Conservation (phyloP, 441 rosid species). For the Brassica hybrid region DNA sequence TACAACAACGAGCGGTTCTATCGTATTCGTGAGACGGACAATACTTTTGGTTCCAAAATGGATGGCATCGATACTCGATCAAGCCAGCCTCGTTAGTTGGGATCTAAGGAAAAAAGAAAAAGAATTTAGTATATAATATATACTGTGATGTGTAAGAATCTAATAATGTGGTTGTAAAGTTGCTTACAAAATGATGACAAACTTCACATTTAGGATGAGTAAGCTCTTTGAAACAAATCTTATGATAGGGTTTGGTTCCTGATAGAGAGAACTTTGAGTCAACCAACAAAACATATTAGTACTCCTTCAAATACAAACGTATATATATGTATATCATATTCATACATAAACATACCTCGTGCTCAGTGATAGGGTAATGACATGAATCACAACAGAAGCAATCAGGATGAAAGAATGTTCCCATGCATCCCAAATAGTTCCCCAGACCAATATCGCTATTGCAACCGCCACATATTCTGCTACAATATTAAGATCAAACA, state of each 20-base stretch:
- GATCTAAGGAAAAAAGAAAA: slow-evolving; percentile 50
- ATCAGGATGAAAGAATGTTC: slow-evolving; percentile 80
- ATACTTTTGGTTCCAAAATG: slow-evolving; percentile 93
- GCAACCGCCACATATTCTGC: slow-evolving; percentile 82
- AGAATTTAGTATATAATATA: background rate
- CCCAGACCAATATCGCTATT: slow-evolving; percentile 63
- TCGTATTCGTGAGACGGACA: slow-evolving; percentile 95
- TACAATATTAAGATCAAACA: slow-evolving; percentile 2
- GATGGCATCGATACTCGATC: slow-evolving; percentile 94
- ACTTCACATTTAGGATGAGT: slow-evolving; percentile 96
- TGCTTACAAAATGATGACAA: slow-evolving; percentile 86
- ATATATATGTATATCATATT: background rate
- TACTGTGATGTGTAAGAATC: background rate
- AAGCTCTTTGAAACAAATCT: slow-evolving; percentile 84
- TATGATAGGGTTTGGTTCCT: slow-evolving; percentile 79
- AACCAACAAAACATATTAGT: slow-evolving; percentile 49
- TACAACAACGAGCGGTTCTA: slow-evolving; percentile 83
- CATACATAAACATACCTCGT: slow-evolving; percentile 50
- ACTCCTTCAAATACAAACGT: slow-evolving; percentile 16
- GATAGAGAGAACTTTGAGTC: slow-evolving; percentile 78
- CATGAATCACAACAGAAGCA: slow-evolving; percentile 82
- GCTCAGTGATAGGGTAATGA: slow-evolving; percentile 71
- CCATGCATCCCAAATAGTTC: slow-evolving; percentile 86
- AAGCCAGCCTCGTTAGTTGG: slow-evolving; percentile 81
- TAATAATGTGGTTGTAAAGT: slow-evolving; percentile 1